Evolutionary conservation across 306 rosid genomes (phyloP).

Genomic region (Rosa lucieae): DNA sequence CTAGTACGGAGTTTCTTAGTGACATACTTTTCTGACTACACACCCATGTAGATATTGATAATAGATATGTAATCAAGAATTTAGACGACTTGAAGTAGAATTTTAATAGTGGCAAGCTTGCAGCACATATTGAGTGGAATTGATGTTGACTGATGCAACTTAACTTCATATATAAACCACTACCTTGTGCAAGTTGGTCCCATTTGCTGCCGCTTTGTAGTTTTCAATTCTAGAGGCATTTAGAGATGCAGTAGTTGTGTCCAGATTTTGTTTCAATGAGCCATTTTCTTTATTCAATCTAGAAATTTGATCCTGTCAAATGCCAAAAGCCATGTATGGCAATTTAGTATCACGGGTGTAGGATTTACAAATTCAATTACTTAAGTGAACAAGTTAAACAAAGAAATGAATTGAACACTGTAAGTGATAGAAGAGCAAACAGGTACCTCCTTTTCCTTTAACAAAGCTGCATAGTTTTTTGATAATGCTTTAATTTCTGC

Average conservation of each 20-base stretch:
- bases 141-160: background rate
- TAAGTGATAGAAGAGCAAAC: conserved; percentile 14
- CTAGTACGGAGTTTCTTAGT: background rate
- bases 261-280: conserved; percentile 71
- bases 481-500: conserved; percentile 90
- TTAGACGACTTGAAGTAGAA: background rate
- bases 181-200: conserved; percentile 54
- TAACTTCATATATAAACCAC: background rate
- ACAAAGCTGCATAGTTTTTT: conserved; percentile 83
- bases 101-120: background rate
- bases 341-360: background rate
- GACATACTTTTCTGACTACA: background rate
- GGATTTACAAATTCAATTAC: background rate
- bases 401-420: background rate
- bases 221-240: conserved; percentile 49
- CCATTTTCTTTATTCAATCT: conserved; percentile 82
- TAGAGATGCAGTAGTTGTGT: conserved; percentile 50
- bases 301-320: conserved; percentile 66
- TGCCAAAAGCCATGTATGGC: conserved; percentile 18
- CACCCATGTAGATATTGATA: background rate
- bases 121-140: background rate
- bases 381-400: conserved; percentile 7
- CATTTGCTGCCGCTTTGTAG: conserved; percentile 48
- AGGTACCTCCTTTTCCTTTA: conserved; percentile 87
- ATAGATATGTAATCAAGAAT: background rate